phyloP scores from a whole-genome alignment of 2,329 filamentous ascomycete genomes.

The Graphium sp. region DNA sequence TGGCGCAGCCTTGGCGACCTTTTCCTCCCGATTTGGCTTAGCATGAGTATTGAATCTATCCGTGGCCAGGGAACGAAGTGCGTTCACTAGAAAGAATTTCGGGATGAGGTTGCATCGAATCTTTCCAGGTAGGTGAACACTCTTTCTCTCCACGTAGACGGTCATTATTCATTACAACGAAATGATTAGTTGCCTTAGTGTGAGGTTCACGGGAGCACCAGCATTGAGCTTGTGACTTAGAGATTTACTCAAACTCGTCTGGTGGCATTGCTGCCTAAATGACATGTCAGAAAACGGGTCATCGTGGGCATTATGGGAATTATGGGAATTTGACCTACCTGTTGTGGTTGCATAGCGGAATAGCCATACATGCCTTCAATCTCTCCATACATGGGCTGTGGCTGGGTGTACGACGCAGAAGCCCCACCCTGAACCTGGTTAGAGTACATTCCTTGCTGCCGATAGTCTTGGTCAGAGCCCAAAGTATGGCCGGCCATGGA shows the following conservation, averaged over 20 bases:
- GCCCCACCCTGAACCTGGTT: conserved; percentile 62
- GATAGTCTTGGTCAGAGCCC: conserved; percentile 60
- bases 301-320: not conserved
- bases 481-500: conserved; percentile 45
- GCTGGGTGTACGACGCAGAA: conserved; percentile 57
- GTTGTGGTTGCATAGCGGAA: conserved; percentile 63
- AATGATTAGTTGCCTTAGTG: too few species aligned
- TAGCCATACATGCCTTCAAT: conserved; percentile 80
- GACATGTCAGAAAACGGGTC: conserved; percentile 6
- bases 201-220: too few species aligned
- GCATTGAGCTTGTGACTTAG: too few species aligned
- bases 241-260: conserved; percentile 30
- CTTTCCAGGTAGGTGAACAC: too few species aligned
- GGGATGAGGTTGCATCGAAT: too few species aligned
- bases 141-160: too few species aligned
- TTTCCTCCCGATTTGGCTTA: conserved; percentile 64
- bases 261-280: conserved; percentile 23
- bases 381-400: conserved; percentile 67
- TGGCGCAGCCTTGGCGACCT: conserved; percentile 49
- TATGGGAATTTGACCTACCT: too few species aligned
- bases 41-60: too few species aligned
- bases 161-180: too few species aligned
- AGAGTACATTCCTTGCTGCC: conserved; percentile 65
- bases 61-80: too few species aligned
- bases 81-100: too few species aligned